Base-by-base conservation (phyloP, 2,329 filamentous ascomycete genomes). In the Leptographium radiaticola region DNA sequence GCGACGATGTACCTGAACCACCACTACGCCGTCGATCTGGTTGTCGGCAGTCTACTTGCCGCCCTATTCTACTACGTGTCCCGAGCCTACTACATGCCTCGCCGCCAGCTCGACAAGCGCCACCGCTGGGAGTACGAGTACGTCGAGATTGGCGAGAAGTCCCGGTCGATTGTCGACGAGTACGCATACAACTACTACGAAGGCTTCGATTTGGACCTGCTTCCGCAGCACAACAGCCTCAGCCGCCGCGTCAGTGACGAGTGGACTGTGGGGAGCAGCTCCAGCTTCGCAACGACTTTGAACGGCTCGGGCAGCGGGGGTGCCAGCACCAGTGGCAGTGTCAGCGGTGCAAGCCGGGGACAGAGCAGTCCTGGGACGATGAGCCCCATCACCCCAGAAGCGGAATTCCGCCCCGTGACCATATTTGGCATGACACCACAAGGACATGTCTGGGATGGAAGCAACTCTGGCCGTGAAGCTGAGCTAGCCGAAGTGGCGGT, bases 1-100 rank as follows among this genome's bases (percentile, higher is more conserved):
- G 87, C 90, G 13, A 97, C 91, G 61, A 95, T 97, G 89, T 96
- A 97, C 66, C 80, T 97, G 52, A 94, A 88, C 64, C 91, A 97
- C 70, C 91, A 97, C 72, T 97, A 97, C 66, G 91, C 90, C 36
- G 86, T 97, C 43, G 91, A 97, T 67, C 75, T 97, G 51, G 88
- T 96, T 31, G 88, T 72, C 39, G 91, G 91, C 61, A 89, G 85
- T 66, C 74, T 95, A 56, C 75, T 89, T 56, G 86, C 89, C 30
- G 84, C 84, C 13, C 74, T 86, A 51, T 82, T 86, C 55, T 97
- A 88, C 75, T 95, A 91, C 70, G 80, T 89, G 57, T 81, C 86
- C 54, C 87, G 87, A 65, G 79, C 84, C 44, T 82, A 83, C 56
- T 95, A 88, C 72, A 71, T 97, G 45, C 90, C 91, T 5, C 82